A percentile compares a stretch with the other conserved stretches of the same genome.
Conservation (phyloP, 2,329 filamentous ascomycete genomes). For the Colletotrichum orbiculare region DNA sequence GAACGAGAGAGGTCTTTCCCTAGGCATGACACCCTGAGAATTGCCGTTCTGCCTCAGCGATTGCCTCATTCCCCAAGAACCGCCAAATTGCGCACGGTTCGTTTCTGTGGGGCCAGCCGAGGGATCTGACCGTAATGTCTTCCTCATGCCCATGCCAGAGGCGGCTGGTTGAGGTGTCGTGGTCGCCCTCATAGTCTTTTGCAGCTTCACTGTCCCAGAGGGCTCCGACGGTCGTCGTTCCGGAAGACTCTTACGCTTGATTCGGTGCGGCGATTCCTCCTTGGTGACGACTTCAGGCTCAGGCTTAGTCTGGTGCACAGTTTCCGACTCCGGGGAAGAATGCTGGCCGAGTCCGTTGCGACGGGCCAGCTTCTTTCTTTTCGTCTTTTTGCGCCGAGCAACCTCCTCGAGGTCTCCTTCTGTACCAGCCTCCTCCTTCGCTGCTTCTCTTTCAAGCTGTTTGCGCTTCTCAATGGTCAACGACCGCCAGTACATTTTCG, state of each 20-base stretch:
- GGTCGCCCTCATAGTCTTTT: constrained; percentile 59
- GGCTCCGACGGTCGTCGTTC: constrained; percentile 24
- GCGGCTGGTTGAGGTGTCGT: constrained; percentile 35
- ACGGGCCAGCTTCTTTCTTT: constrained; percentile 48
- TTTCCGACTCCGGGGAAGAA: constrained; percentile 37
- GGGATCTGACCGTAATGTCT: constrained; percentile 36
- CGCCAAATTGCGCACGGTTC: background rate
- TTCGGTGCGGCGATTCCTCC: background rate
- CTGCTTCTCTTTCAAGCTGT: constrained; percentile 68
- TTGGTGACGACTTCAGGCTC: constrained; percentile 40
- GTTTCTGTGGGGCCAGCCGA: background rate
- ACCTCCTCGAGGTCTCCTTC: constrained; percentile 57
- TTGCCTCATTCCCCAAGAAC: constrained; percentile 44
- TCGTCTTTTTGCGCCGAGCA: constrained; percentile 41
- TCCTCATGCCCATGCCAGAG: constrained; percentile 41
- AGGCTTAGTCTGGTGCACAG: constrained; percentile 54
- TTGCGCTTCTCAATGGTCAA: constrained; percentile 71
- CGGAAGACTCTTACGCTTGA: constrained; percentile 21
- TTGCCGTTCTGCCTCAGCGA: constrained; percentile 38
- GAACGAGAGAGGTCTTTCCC: constrained; percentile 14
- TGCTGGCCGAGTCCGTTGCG: constrained; percentile 19
- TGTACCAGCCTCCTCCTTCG: constrained; percentile 60
- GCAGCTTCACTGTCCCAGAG: constrained; percentile 47
- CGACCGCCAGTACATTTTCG: constrained; percentile 77
- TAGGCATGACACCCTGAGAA: constrained; percentile 1